Percentiles rank a stretch among this genome's conserved stretches.
These are phyloP conservation scores for Exophiala sp. DNA, from an alignment of 2,329 filamentous ascomycete species.

Conservation along the genomic window DNA sequence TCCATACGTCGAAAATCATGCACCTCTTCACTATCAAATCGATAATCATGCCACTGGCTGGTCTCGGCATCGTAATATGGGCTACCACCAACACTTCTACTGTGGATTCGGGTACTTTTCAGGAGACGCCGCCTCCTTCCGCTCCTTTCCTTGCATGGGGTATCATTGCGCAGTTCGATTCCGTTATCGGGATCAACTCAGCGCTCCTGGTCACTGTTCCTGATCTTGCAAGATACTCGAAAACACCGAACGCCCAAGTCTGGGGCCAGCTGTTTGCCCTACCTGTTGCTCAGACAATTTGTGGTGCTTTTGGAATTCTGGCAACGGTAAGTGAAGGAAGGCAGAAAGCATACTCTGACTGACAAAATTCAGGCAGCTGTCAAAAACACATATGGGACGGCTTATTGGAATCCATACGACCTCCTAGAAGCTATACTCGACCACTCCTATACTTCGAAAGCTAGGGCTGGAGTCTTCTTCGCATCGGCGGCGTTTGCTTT, in stretches of 20 bases:
- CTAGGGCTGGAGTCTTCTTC: slow-evolving; percentile 36
- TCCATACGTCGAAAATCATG: slow-evolving; percentile 38
- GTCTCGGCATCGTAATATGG: slow-evolving; percentile 39
- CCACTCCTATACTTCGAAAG: slow-evolving; percentile 33
- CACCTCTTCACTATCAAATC: slow-evolving; percentile 38
- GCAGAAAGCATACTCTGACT: background rate
- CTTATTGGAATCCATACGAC: slow-evolving; percentile 40
- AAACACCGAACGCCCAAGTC: slow-evolving; percentile 33
- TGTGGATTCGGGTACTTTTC: slow-evolving; percentile 9
- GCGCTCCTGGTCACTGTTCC: slow-evolving; percentile 38
- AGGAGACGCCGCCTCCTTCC: slow-evolving; percentile 17
- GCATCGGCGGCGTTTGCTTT: slow-evolving; percentile 28
- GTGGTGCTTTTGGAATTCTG: slow-evolving; percentile 28
- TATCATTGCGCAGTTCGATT: slow-evolving; percentile 39
- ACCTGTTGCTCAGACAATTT: slow-evolving; percentile 25
- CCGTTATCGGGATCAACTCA: slow-evolving; percentile 37
- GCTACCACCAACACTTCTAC: slow-evolving; percentile 30
- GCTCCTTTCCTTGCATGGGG: slow-evolving; percentile 36
- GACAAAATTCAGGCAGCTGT: slow-evolving; percentile 33
- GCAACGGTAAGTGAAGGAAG: slow-evolving; percentile 19
- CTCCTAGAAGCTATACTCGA: slow-evolving; percentile 38
- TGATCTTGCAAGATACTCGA: slow-evolving; percentile 37
- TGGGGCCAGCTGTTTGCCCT: slow-evolving; percentile 31
- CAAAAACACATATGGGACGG: slow-evolving; percentile 36
- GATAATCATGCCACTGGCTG: slow-evolving; percentile 35